Percentiles rank a stretch among this genome's conserved stretches.
These are phyloP conservation scores for Ceratonia siliqua DNA, from an alignment of 306 rosid genomes.

Conservation along the genomic window DNA sequence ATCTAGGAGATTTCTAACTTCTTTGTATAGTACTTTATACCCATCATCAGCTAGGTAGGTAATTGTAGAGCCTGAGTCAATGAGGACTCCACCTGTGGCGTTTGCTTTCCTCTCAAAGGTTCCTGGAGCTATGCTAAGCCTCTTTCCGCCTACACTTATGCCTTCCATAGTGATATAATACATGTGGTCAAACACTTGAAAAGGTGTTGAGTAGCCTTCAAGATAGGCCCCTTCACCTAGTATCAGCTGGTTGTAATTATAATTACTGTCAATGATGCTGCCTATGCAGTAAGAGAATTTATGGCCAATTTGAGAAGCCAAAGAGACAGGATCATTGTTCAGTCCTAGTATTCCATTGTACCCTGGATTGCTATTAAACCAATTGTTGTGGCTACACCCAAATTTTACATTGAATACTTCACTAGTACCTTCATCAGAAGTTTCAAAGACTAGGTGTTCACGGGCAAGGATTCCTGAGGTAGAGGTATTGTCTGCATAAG, in stretches of 20 bases:
- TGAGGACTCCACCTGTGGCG: constrained; percentile 47
- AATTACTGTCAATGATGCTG: constrained; percentile 34
- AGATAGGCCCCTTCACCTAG: constrained; percentile 49
- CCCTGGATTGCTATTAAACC: constrained; percentile 3
- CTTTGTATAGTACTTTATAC: neutral
- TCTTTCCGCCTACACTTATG: constrained; percentile 46
- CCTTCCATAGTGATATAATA: constrained; percentile 46
- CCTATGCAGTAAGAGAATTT: constrained; percentile 56
- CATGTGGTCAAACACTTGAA: neutral
- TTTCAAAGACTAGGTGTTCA: constrained; percentile 38
- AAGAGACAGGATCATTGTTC: constrained; percentile 9
- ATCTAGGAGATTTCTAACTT: constrained; percentile 26
- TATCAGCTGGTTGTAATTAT: constrained; percentile 43
- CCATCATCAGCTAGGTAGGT: constrained; percentile 33
- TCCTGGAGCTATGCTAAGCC: constrained; percentile 29
- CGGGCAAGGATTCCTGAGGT: constrained; percentile 32
- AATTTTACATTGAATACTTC: neutral
- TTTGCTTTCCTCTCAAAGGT: constrained; percentile 28
- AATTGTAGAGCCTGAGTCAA: constrained; percentile 41
- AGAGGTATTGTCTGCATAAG: constrained; percentile 25
- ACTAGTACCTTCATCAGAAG: constrained; percentile 38
- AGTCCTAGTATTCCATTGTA: constrained; percentile 51
- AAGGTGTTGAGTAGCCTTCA: constrained; percentile 46
- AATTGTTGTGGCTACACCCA: constrained; percentile 37
- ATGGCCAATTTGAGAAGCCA: constrained; percentile 37